A percentile compares a stretch with the other conserved stretches of the same genome.
Evolutionary conservation across 2,329 filamentous ascomycete species (phyloP).

Genomic region (Calonectria montana): DNA sequence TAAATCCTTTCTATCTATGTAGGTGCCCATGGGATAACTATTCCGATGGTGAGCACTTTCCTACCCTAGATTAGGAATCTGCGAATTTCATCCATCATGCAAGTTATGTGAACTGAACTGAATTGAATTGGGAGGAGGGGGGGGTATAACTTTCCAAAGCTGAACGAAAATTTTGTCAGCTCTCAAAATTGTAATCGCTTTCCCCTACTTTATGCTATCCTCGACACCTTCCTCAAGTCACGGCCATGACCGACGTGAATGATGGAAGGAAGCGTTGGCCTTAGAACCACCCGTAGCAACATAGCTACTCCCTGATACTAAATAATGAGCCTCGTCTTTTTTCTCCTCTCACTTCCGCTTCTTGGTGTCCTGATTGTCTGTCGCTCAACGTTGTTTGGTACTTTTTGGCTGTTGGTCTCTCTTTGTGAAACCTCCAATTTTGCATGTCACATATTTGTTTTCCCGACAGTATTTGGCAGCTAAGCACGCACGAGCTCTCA

Average conservation of each 20-base stretch:
- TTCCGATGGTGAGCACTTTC: not conserved
- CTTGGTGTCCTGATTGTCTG: not conserved
- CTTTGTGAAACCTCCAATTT: constrained; percentile 20
- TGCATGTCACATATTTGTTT: constrained; percentile 19
- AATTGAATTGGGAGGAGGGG: no score
- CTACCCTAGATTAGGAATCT: not conserved
- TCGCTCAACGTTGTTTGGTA: constrained; percentile 2
- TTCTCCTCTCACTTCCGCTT: not conserved
- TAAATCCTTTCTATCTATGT: not conserved
- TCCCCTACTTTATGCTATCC: not conserved
- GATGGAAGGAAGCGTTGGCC: not conserved
- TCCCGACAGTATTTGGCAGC: not conserved
- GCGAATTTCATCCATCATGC: no score
- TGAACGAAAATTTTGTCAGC: not conserved
- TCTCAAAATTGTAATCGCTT: not conserved
- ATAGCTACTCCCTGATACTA: not conserved
- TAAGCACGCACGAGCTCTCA: not conserved
- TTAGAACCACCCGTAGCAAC: not conserved
- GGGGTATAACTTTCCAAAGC: not conserved
- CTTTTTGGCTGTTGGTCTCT: constrained; percentile 12
- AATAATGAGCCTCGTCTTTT: not conserved
- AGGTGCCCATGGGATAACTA: not conserved
- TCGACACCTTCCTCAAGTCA: not conserved
- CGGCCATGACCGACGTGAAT: not conserved
- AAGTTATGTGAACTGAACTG: not conserved